Evolutionary conservation across 2,329 filamentous ascomycete genomes (phyloP).

Genomic region (Gnomoniopsis smithogilvyi): DNA sequence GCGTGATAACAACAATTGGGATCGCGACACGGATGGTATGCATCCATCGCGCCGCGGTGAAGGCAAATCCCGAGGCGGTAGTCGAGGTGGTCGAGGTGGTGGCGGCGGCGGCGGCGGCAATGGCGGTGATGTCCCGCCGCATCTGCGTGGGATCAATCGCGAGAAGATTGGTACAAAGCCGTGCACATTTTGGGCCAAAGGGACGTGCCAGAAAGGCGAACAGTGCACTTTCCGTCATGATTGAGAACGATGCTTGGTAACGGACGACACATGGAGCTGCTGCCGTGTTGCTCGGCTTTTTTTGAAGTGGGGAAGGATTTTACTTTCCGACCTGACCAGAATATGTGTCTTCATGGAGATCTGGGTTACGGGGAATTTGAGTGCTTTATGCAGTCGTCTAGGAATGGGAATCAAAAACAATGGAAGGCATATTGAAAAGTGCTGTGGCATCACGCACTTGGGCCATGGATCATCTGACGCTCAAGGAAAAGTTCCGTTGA

Average conservation of each 20-base stretch:
- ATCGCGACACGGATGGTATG: conserved; percentile 23
- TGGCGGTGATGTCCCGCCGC: conserved; percentile 15
- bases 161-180: conserved; percentile 63
- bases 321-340: too few species aligned
- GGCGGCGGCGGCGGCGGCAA: conserved; percentile 27
- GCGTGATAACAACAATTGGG: conserved; percentile 28
- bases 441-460: too few species aligned
- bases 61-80: conserved; percentile 27
- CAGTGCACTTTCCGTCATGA: conserved; percentile 74
- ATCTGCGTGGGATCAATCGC: conserved; percentile 48
- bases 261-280: too few species aligned
- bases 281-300: too few species aligned
- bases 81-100: conserved; percentile 22
- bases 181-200: conserved; percentile 68
- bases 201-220: conserved; percentile 69
- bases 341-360: too few species aligned
- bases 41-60: conserved; percentile 27
- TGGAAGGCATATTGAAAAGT: too few species aligned
- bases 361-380: too few species aligned
- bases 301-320: too few species aligned
- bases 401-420: too few species aligned
- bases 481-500: too few species aligned
- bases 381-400: too few species aligned
- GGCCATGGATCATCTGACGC: too few species aligned
- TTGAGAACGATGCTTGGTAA: conserved; percentile 14